Percentiles rank a stretch among this genome's conserved stretches.
Evolutionary conservation across 2,329 filamentous ascomycete genomes (phyloP).

Genomic region (Celoporthe dispersa): DNA sequence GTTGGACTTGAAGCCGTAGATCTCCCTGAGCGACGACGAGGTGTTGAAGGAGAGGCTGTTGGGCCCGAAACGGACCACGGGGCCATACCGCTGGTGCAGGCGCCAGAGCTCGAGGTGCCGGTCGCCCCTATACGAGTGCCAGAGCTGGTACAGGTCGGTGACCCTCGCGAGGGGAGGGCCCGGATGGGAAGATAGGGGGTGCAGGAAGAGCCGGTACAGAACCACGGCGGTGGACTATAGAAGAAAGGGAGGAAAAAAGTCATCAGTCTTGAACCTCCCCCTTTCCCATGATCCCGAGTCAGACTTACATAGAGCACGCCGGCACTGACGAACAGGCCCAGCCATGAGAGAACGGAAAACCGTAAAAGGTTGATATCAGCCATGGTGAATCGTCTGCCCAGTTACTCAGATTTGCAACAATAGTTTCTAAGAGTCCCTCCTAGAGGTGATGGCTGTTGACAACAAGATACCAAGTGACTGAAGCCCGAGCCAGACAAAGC

Average conservation of each 20-base stretch:
- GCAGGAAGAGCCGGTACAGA: slow-evolving; percentile 64
- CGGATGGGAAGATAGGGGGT: slow-evolving; percentile 67
- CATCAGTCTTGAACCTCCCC: background rate
- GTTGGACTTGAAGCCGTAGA: slow-evolving; percentile 67
- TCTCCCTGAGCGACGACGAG: slow-evolving; percentile 66
- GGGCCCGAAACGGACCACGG: slow-evolving; percentile 74
- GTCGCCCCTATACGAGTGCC: slow-evolving; percentile 75
- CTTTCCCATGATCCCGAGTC: background rate
- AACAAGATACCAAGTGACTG: background rate
- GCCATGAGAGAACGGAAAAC: slow-evolving; percentile 46
- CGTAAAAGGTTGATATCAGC: slow-evolving; percentile 37
- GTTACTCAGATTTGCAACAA: background rate
- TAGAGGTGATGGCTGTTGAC: background rate
- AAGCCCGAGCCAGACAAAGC: too few species aligned
- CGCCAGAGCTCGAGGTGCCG: slow-evolving; percentile 74
- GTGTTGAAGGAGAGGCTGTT: slow-evolving; percentile 80
- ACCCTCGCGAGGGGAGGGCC: slow-evolving; percentile 67
- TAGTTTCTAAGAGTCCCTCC: background rate
- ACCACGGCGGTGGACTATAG: slow-evolving; percentile 44
- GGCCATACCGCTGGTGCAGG: slow-evolving; percentile 73
- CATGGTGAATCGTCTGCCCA: slow-evolving; percentile 8
- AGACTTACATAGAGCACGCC: slow-evolving; percentile 48
- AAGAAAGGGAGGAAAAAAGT: background rate
- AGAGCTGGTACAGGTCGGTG: slow-evolving; percentile 69
- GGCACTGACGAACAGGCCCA: slow-evolving; percentile 43